Conservation (phyloP, 805 yeast genomes). For the Alloascoidea africana region DNA sequence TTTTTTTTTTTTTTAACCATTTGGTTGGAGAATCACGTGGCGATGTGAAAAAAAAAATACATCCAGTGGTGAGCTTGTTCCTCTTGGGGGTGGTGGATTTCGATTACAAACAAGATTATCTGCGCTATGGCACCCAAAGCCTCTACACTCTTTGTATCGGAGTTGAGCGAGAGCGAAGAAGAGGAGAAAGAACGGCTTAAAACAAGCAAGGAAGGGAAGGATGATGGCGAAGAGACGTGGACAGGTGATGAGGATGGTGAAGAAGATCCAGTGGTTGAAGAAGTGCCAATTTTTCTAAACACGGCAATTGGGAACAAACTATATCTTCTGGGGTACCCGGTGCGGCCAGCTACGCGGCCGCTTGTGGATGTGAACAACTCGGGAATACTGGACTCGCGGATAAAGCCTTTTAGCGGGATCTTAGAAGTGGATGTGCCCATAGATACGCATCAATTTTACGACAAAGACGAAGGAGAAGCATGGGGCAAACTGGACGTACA, state of each 20-base stretch:
- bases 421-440: constrained; percentile 70
- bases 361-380: constrained; percentile 21
- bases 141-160: constrained; percentile 1
- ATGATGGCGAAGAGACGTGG: constrained; percentile 6
- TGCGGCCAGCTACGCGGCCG: constrained; percentile 30
- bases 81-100: no score
- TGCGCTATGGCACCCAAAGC: neutral
- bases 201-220: constrained; percentile 8
- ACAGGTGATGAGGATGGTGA: constrained; percentile 8
- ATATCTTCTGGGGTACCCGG: constrained; percentile 45
- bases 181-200: constrained; percentile 14
- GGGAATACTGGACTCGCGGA: constrained; percentile 26
- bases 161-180: constrained; percentile 22
- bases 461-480: constrained; percentile 40
- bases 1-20: no score
- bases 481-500: constrained; percentile 54
- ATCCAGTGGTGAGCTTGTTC: no score
- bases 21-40: no score
- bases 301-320: constrained; percentile 16
- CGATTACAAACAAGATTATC: neutral
- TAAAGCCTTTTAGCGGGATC: constrained; percentile 47
- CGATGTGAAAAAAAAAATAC: no score
- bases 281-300: constrained; percentile 39
- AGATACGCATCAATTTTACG: constrained; percentile 53
- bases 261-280: constrained; percentile 47